Base-by-base conservation (phyloP, 1,139 yeast species). In the Kurtzmaniella quercitrusa region DNA sequence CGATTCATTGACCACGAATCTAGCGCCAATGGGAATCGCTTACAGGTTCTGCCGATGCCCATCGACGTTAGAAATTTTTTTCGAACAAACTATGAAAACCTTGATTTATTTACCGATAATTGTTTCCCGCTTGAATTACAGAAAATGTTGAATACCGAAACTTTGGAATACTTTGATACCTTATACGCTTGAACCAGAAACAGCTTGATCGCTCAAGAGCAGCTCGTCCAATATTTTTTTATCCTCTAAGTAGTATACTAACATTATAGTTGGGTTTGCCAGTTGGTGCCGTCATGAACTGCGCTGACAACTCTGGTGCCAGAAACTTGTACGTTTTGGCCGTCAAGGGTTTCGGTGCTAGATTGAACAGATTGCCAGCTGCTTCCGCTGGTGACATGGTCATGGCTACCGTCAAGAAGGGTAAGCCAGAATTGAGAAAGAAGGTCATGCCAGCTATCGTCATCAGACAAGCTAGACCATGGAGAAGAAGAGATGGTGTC, bases 361-460 rank as follows among this genome's bases (percentile, higher is more conserved):
- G 98, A 84, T 88, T 94, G 75, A 94, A 93, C 93, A 93, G 98
- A 85, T 86, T 94, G 66, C 99, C 99, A 75, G 98, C 98, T 68
- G 98, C 98, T 62, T 91, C 98, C 66, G 95, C 94, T 64, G 99
- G 99, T 82, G 99, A 93, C 78, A 93, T 93, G 98, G 98, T 93
- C 71, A 91, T 93, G 95, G 98, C 98, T 66, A 94, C 99, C 66
- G 99, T 94, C 74, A 94, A 93, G 88, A 94, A 94, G 84, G 99
- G 99, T 88, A 94, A 94, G 91, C 99, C 99, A 74, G 99, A 94
- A 80, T 89, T 94, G 77, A 91, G 99, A 86, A 94, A 94, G 96
- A 94, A 94, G 85, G 98, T 94, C 61, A 91, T 94, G 97, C 98
- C 98, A 75, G 98, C 98, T 66, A 89, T 94, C 63, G 98, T 94